Conservation (phyloP, 331 rosid genomes). For the Malus hybrid region DNA sequence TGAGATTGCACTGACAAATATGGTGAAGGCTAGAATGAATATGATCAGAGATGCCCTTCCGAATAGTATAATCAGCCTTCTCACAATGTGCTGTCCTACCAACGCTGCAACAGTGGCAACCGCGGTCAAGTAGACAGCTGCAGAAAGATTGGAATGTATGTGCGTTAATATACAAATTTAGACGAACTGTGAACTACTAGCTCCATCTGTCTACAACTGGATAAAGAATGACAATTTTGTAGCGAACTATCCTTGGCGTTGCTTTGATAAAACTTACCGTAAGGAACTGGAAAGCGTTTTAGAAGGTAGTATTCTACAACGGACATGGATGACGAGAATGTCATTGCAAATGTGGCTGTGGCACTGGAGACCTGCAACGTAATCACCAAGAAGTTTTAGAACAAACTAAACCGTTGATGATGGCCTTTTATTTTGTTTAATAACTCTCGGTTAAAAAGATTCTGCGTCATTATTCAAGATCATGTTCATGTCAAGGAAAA, state of each 20-base stretch:
- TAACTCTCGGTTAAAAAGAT: neutral
- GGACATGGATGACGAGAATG: constrained; percentile 94
- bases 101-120: constrained; percentile 79
- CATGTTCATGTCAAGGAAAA: neutral
- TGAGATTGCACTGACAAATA: constrained; percentile 72
- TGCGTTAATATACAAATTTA: neutral
- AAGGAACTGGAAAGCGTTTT: constrained; percentile 81
- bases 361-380: constrained; percentile 51
- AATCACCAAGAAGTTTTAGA: neutral
- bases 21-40: constrained; percentile 65
- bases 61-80: constrained; percentile 48
- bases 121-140: constrained; percentile 57
- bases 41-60: constrained; percentile 91
- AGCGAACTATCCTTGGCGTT: too few relatives aligned
- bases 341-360: constrained; percentile 47
- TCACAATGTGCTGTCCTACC: constrained; percentile 70
- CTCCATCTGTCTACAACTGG: neutral
- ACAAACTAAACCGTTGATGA: neutral
- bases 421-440: neutral
- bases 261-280: constrained; percentile 41
- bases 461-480: neutral
- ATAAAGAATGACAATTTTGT: neutral
- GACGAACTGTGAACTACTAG: neutral
- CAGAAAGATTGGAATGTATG: neutral
- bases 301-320: constrained; percentile 85